Percentiles rank a stretch among this genome's conserved stretches.
Conservation (phyloP, 371 early-diverging fungal genomes). For the Nosema muscidifuracis region DNA sequence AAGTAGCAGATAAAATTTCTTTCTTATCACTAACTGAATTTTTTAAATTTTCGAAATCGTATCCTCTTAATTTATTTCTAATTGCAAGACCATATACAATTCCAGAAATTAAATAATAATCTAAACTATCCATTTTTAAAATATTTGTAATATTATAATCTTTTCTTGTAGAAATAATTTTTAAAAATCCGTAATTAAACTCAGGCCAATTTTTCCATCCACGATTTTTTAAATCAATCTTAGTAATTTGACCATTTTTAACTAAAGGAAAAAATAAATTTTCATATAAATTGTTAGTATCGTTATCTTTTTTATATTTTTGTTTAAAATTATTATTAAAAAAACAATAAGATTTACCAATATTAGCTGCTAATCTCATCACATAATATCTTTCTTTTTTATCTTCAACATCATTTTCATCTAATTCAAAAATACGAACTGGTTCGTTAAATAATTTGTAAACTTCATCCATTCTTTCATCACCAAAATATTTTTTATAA, state of each 20-base stretch:
- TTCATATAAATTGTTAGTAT: neutral
- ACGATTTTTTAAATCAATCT: conserved; percentile 22
- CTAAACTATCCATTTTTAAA: neutral
- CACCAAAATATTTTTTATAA: conserved; percentile 4
- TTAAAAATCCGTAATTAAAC: conserved; percentile 20
- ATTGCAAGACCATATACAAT: conserved; percentile 17
- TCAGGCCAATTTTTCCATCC: conserved; percentile 29
- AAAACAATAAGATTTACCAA: conserved; percentile 20
- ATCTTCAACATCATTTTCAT: conserved; percentile 21
- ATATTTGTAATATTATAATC: neutral
- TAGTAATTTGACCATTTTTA: conserved; percentile 10
- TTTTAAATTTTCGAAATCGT: neutral
- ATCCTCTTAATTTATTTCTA: neutral
- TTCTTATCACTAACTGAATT: neutral
- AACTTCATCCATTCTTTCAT: conserved; percentile 23
- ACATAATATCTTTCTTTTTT: conserved; percentile 26
- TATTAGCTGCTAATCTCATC: neutral
- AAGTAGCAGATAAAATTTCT: neutral
- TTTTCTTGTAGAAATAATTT: neutral
- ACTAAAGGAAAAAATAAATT: conserved; percentile 8
- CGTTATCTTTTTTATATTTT: neutral
- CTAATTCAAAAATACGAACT: conserved; percentile 14
- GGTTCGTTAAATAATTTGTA: conserved; percentile 19
- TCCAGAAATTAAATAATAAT: conserved; percentile 17
- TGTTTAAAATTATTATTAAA: neutral